Evolutionary conservation across 1,139 yeast species (phyloP).

Genomic region (Blastobotrys elegans): DNA sequence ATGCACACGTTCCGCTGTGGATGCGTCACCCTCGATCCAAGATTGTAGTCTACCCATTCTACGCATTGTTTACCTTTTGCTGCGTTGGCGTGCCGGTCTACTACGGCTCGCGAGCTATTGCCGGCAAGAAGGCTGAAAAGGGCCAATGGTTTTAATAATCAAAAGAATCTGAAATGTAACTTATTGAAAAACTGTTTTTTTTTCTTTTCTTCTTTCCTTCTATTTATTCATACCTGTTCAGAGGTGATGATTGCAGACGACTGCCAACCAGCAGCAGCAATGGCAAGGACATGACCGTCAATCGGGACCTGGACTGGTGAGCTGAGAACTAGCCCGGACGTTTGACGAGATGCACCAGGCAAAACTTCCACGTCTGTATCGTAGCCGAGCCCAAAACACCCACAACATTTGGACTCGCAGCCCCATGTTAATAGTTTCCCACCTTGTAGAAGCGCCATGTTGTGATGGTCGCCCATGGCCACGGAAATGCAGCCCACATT

Average conservation of each 20-base stretch:
- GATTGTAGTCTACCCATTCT: slow-evolving; percentile 80
- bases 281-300: slow-evolving; percentile 44
- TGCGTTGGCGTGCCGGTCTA: slow-evolving; percentile 60
- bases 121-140: slow-evolving; percentile 18
- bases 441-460: slow-evolving; percentile 52
- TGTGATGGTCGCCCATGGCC: slow-evolving; percentile 72
- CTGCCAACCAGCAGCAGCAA: slow-evolving; percentile 81
- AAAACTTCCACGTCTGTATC: slow-evolving; percentile 28
- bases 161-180: background rate
- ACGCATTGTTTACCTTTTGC: slow-evolving; percentile 73
- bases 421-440: slow-evolving; percentile 75
- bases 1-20: slow-evolving; percentile 36
- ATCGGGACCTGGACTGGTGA: slow-evolving; percentile 43
- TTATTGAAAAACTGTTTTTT: background rate
- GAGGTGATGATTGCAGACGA: slow-evolving; percentile 51
- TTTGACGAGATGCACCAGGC: slow-evolving; percentile 31
- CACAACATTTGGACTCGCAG: slow-evolving; percentile 54
- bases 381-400: slow-evolving; percentile 65
- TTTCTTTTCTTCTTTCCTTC: background rate
- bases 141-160: slow-evolving; percentile 8
- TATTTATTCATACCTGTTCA: background rate
- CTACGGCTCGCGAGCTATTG: slow-evolving; percentile 71
- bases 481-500: slow-evolving; percentile 49
- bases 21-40: slow-evolving; percentile 58
- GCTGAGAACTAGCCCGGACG: slow-evolving; percentile 40